Evolutionary conservation across 345 rosid species (phyloP), one percentile per base, ranked within the genome.

Genomic region (Arabis hirsuta): DNA sequence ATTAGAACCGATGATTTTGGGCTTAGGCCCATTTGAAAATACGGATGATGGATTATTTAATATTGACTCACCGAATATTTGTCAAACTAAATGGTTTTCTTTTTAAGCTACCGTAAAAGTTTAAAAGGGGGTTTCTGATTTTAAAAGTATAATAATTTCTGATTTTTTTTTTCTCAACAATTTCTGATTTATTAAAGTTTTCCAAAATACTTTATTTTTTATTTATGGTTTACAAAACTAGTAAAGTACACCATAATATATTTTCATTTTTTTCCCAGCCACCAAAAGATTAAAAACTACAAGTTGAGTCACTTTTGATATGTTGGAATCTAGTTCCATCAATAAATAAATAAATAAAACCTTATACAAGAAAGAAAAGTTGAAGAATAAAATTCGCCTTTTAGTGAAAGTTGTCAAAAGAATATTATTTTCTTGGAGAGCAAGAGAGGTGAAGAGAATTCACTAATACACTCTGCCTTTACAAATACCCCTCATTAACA

Each of bases 371-470:
- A 55, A 55, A 32, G 6, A 42, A 69, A 76, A 69, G 65, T 69
- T 55, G 52, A 62, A 67, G 59, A 55, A 68, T 27, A 54, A 12
- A 31, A 16, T 34, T 55, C 52, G 24, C 65, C 46, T 76, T 22
- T 76, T 68, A 52, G 22, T 19, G 2, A 74, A 75, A 75, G 62
- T 52, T 60, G 56, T 60, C 34, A 53, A 22, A 26, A 24, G 69
- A 67, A 75, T 75, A 75, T 24, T 68, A 44, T 5, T 60, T 59
- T 61, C 74, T 61, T 74, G 24, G 57, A 61, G 26, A 68, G 57
- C 34, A 68, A 68, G 69, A 22, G 63, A 46, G 22, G 45, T 45
- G 44, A 56, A 73, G 77, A 46, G 55, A 46, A 73, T 47, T 45
- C 56, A 34, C 19, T 19, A 32, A 42, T 46, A 71, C 62, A 52